A percentile compares a stretch with the other conserved stretches of the same genome.
Evolutionary conservation across 306 rosid genomes (phyloP).

Genomic region (Fagus sylvatica): DNA sequence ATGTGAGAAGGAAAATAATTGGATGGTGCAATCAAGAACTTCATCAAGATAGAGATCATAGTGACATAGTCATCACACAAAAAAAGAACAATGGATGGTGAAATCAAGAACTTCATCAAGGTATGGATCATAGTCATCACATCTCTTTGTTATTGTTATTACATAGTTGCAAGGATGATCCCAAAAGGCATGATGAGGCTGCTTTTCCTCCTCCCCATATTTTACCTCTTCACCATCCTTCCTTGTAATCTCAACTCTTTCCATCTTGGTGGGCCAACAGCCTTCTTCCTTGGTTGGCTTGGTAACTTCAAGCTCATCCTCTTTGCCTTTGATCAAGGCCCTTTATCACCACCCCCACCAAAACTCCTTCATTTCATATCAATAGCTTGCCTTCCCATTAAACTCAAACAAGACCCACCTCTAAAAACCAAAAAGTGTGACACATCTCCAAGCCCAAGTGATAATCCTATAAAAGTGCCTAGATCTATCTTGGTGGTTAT

Average conservation of each 20-base stretch:
- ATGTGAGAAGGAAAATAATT: no score
- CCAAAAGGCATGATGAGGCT: slow-evolving; percentile 31
- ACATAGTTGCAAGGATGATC: slow-evolving; percentile 22
- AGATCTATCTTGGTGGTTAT: neutral
- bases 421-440: neutral
- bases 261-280: slow-evolving; percentile 33
- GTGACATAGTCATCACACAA: no score
- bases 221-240: slow-evolving; percentile 13
- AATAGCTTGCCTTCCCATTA: neutral
- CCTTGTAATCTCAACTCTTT: slow-evolving; percentile 7
- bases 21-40: no score
- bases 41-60: no score
- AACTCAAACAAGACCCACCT: neutral
- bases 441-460: slow-evolving; percentile 7
- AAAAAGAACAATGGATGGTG: slow-evolving; percentile 24
- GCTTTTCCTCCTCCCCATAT: slow-evolving; percentile 29
- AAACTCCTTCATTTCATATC: neutral
- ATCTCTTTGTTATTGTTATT: slow-evolving; percentile 28
- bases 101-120: slow-evolving; percentile 33
- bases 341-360: no score
- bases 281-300: slow-evolving; percentile 43
- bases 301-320: slow-evolving; percentile 40
- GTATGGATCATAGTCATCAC: slow-evolving; percentile 36
- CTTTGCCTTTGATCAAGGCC: no score
- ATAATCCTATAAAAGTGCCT: neutral